Evolutionary conservation across 805 yeast species (phyloP), one percentile per base, ranked within the genome.

Genomic region (Zygoascus biomembranicola): DNA sequence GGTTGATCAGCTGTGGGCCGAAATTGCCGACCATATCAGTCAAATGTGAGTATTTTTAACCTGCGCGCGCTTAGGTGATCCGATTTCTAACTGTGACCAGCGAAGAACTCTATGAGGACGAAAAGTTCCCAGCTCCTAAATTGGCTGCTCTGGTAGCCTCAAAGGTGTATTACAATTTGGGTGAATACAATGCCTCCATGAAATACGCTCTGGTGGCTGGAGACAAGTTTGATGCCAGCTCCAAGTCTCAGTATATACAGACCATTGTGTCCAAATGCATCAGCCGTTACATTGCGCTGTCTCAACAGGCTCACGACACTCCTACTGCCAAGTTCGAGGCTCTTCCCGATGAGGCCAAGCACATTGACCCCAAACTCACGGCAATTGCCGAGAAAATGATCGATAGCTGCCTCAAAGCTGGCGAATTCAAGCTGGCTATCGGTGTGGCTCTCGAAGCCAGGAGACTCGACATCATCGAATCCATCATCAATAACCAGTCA

Each of bases 1-100:
- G 50, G 97, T 89, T 50, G 96, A 90, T 72, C 90, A 88, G 69
- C 77, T 89, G 55, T 94, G 99, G 99, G 89, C 99, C 2, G 98
- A 94, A 73, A 87, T 94, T 54, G 95, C 99, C 54, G 94, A 94
- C 71, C 83, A 79, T 64, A 80, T 94, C 57, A 75, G 87, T 31
- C 90, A 87, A 52, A 86, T 94, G 66, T 65, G 55, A 42, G 66
- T 53, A 20, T n/a, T 11, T 23, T 23, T 13, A 18, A 4, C n/a
- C 48, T 37, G n/a, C 18, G 14, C 14, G 39, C 5, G 5, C 42
- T 8, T 37, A 8, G 18, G 18, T 37, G 42, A 37, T 37, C 18
- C 5, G 18, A 5, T 19, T 23, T 13, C 35, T 23, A 44, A 20
- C 35, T 44, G 10, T 19, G 14, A 26, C 28, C 32, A 64, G 66